Percentiles rank a stretch among this genome's conserved stretches.
Evolutionary conservation across 225 moss, liverwort and hornwort species (phyloP).

Genomic region (Neckera pumila): DNA sequence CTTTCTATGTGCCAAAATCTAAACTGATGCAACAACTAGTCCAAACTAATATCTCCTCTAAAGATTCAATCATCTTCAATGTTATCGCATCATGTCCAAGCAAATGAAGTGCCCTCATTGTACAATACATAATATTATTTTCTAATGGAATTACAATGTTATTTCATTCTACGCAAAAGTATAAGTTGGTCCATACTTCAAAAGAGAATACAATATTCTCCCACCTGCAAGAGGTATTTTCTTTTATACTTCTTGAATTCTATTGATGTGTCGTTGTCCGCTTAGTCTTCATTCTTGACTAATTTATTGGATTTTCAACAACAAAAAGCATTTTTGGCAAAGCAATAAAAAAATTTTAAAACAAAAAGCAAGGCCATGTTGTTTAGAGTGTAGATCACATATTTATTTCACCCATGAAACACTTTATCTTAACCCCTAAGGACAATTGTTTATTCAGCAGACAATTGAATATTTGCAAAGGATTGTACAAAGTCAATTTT

Average conservation of each 20-base stretch:
- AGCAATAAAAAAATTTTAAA: neutral
- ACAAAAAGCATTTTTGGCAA: neutral
- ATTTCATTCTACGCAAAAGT: neutral
- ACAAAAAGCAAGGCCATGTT: neutral
- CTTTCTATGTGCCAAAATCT: neutral
- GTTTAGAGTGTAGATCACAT: neutral
- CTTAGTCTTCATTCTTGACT: neutral
- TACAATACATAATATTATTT: no score
- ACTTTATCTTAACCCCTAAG: neutral
- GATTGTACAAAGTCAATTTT: neutral
- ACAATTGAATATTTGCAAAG: neutral
- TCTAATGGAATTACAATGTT: neutral
- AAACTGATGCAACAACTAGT: neutral
- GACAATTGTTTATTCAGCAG: neutral
- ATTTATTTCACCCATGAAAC: neutral
- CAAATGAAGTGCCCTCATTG: neutral
- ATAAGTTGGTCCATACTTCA: neutral
- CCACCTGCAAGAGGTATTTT: fast-evolving
- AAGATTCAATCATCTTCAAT: neutral
- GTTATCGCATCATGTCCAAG: neutral
- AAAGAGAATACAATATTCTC: neutral
- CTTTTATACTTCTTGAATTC: neutral
- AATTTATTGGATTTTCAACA: neutral
- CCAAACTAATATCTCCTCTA: neutral
- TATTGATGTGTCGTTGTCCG: neutral